These are phyloP conservation scores for Botrytis aclada DNA, from an alignment of 2,329 filamentous ascomycete species.

Conservation along the genomic window DNA sequence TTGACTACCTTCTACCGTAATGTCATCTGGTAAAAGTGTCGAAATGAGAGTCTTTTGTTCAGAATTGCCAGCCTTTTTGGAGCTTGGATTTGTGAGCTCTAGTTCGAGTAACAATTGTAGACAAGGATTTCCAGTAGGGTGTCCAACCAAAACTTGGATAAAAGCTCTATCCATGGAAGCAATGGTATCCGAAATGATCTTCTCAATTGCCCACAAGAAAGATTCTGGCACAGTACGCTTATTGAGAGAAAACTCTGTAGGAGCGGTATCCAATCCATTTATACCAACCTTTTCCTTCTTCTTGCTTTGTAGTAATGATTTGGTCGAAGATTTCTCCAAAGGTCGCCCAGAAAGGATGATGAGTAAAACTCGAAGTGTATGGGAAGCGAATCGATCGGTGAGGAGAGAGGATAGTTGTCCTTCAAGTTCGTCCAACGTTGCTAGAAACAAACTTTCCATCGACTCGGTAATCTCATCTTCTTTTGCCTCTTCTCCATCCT, in stretches of 20 bases:
- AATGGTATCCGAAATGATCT: conserved; percentile 76
- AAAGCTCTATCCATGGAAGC: conserved; percentile 73
- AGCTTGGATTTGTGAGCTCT: conserved; percentile 72
- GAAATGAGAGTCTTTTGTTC: conserved; percentile 59
- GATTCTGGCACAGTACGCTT: conserved; percentile 68
- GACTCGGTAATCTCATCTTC: conserved; percentile 46
- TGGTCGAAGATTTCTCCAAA: conserved; percentile 65
- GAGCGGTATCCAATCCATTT: conserved; percentile 48
- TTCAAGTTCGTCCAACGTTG: conserved; percentile 83
- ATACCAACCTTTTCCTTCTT: conserved; percentile 82
- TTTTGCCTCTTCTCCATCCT: conserved; percentile 45
- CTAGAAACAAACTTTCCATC: conserved; percentile 83
- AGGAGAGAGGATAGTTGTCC: conserved; percentile 78
- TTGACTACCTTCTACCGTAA: conserved; percentile 68
- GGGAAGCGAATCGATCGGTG: conserved; percentile 82
- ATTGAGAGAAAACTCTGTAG: conserved; percentile 47
- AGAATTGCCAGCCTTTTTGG: conserved; percentile 58
- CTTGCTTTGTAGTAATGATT: conserved; percentile 81
- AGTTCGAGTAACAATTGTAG: conserved; percentile 88
- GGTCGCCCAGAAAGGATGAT: conserved; percentile 82
- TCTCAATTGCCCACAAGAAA: conserved; percentile 73
- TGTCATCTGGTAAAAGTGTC: conserved; percentile 75
- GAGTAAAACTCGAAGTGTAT: conserved; percentile 81
- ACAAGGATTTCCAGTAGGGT: conserved; percentile 87
- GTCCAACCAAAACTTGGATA: conserved; percentile 78